A percentile compares a stretch with the other conserved stretches of the same genome.
phyloP scores from a whole-genome alignment of 2,329 filamentous ascomycete genomes.

The Cercospora brassicicola region DNA sequence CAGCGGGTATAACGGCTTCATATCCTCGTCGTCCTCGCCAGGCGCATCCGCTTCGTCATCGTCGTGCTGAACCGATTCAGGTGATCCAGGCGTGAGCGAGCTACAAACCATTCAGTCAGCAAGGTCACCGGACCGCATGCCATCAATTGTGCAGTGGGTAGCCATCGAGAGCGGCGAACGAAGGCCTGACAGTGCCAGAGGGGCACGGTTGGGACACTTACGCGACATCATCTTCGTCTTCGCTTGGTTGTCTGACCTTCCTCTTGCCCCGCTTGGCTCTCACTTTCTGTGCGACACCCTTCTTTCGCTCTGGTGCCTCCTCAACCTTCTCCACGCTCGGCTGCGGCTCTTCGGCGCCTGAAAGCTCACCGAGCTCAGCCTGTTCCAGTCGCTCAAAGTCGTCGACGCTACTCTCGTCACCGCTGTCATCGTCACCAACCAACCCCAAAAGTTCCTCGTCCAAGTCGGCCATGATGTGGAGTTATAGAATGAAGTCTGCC shows the following conservation, averaged over 20 bases:
- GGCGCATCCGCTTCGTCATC: slow-evolving; percentile 58
- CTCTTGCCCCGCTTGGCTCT: slow-evolving; percentile 43
- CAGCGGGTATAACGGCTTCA: slow-evolving; percentile 72
- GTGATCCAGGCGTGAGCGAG: slow-evolving; percentile 51
- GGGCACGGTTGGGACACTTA: slow-evolving; percentile 54
- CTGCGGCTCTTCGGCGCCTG: slow-evolving; percentile 53
- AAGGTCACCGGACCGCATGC: not conserved
- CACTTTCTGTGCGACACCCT: slow-evolving; percentile 52
- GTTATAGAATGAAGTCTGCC: not conserved
- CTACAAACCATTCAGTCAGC: slow-evolving; percentile 22
- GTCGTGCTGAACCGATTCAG: slow-evolving; percentile 83
- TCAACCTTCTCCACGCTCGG: slow-evolving; percentile 42
- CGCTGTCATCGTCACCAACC: slow-evolving; percentile 68
- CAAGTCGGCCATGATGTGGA: slow-evolving; percentile 55
- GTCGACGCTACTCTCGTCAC: slow-evolving; percentile 48
- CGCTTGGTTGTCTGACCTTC: slow-evolving; percentile 57
- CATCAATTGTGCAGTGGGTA: slow-evolving; percentile 13
- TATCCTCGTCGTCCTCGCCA: slow-evolving; percentile 43
- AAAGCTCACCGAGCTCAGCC: slow-evolving; percentile 51
- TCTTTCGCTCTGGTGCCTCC: slow-evolving; percentile 38
- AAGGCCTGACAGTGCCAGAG: not conserved
- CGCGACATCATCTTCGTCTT: slow-evolving; percentile 73
- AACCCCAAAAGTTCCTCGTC: slow-evolving; percentile 93
- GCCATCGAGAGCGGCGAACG: not conserved
- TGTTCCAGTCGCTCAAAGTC: slow-evolving; percentile 52